Base-by-base conservation (phyloP, 106 monocot genomes). In the Hemerocallis citrina region DNA sequence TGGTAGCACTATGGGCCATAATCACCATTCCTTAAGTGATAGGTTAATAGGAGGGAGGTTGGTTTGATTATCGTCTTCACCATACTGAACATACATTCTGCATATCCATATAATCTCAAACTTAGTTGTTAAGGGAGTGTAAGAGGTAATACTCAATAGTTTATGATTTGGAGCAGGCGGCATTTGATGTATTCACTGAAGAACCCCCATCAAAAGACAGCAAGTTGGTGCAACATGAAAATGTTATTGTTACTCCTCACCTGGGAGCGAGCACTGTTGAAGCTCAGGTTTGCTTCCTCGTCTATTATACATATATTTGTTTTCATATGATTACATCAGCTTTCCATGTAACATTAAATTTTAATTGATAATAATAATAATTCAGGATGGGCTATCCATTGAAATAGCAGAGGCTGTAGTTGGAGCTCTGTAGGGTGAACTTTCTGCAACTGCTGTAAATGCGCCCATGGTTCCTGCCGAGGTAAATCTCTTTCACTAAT, bases 381-480 rank as follows among this genome's bases (percentile, higher is more conserved):
- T 35, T 32, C 59, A 91, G 92, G 92, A 92, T 81, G 92, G 88
- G 29, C 88, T 92, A 50, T 87, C 92, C 42, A 74, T 92, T 63
- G 92, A 92, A 62, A 81, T 92, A 41, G 92, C 92, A 29, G 84
- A 92, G 57, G 92, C 92, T 34, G 81, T 92, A 57, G 75, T 92
- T 60, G 92, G 92, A 13, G 92, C 92, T 57, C 65, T 92, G 58
- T 75, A 74, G 10, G 92, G 92, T 16, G 92, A 92, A 48, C 88
- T 92, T 33, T 64, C 92, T 38, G 80, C 84, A 16, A 88, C 92
- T 48, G 87, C 88, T 22, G 92, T 92, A 21, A 92, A 92, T 65
- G 92, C 92, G 1, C 92, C 88, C 16, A 92, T 92, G 92, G 88
- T 92, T 67, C 76, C 93, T 23, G 61, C 88, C 35, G 82, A 92